phyloP scores from a whole-genome alignment of 2,329 filamentous ascomycete species.

The Phyllosticta citribraziliensis region DNA sequence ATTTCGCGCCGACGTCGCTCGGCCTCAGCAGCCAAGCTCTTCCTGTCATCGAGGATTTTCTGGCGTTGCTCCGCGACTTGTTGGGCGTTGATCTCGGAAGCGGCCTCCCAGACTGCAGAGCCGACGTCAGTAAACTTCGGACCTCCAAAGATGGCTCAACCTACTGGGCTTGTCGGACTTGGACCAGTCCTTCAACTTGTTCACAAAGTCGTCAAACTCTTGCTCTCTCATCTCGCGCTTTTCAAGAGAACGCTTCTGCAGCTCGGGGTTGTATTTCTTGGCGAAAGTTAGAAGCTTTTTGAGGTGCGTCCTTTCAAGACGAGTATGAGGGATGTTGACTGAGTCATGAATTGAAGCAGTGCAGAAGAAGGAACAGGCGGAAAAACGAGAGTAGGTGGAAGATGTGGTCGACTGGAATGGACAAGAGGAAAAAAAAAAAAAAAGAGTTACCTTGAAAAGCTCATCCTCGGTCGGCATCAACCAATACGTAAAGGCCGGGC shows the following conservation, averaged over 20 bases:
- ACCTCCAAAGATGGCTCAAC: conserved; percentile 22
- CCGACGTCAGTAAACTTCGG: not conserved
- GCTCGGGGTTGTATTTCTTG: conserved; percentile 80
- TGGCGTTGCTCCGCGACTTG: conserved; percentile 15
- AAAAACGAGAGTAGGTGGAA: not conserved
- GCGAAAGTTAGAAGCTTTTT: not conserved
- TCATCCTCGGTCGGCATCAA: conserved; percentile 82
- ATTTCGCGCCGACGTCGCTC: conserved; percentile 26
- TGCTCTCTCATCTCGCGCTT: conserved; percentile 63
- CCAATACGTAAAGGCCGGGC: conserved; percentile 73
- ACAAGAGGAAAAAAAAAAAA: not conserved
- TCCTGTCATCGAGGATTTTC: conserved; percentile 22
- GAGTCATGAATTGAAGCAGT: not conserved
- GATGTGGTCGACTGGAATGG: not conserved
- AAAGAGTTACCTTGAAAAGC: conserved; percentile 53
- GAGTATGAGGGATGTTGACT: not conserved
- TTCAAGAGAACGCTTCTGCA: conserved; percentile 82
- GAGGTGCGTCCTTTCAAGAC: not conserved
- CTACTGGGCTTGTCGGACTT: conserved; percentile 86
- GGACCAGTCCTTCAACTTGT: conserved; percentile 73
- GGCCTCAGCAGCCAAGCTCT: conserved; percentile 21
- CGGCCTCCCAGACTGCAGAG: conserved; percentile 12
- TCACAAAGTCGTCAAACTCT: conserved; percentile 85
- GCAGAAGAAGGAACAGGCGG: not conserved
- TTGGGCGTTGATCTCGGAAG: conserved; percentile 10